These are phyloP conservation scores for Theobroma grandiflorum DNA, from an alignment of 441 rosid genomes.

Conservation along the genomic window DNA sequence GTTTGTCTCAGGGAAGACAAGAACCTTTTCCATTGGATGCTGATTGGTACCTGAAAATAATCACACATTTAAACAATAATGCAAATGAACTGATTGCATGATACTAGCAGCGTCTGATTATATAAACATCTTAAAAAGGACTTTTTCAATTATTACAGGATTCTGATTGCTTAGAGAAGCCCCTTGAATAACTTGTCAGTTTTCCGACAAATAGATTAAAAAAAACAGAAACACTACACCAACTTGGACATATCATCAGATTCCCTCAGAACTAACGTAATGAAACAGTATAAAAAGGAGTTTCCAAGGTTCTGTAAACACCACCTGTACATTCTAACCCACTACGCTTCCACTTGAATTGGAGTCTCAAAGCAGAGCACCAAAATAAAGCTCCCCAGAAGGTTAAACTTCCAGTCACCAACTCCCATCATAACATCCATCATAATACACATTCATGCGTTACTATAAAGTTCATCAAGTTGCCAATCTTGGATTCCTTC, in stretches of 20 bases:
- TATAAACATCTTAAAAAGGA: not conserved
- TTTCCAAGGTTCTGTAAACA: slow-evolving; percentile 4
- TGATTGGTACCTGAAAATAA: too few species aligned
- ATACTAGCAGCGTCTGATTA: not conserved
- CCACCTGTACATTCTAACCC: slow-evolving; percentile 41
- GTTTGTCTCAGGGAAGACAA: too few species aligned
- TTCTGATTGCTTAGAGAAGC: slow-evolving; percentile 17
- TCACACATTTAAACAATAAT: too few species aligned
- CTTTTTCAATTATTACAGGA: slow-evolving; percentile 14
- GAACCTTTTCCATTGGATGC: too few species aligned
- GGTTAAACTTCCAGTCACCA: slow-evolving; percentile 44
- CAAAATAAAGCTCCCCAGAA: slow-evolving; percentile 57
- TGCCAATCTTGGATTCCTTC: not conserved
- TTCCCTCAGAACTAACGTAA: slow-evolving; percentile 21
- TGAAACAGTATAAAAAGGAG: slow-evolving; percentile 15
- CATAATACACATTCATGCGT: slow-evolving; percentile 50
- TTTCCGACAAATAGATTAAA: not conserved
- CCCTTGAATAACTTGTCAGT: not conserved
- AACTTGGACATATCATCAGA: not conserved
- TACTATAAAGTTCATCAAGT: not conserved
- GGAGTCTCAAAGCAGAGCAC: slow-evolving; percentile 56
- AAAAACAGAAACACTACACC: not conserved
- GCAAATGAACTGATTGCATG: too few species aligned
- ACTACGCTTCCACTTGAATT: slow-evolving; percentile 28
- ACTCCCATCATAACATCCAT: slow-evolving; percentile 47